These are phyloP conservation scores for Serendipita indica DNA, from an alignment of 768 basidiomycete species.

Conservation along the genomic window DNA sequence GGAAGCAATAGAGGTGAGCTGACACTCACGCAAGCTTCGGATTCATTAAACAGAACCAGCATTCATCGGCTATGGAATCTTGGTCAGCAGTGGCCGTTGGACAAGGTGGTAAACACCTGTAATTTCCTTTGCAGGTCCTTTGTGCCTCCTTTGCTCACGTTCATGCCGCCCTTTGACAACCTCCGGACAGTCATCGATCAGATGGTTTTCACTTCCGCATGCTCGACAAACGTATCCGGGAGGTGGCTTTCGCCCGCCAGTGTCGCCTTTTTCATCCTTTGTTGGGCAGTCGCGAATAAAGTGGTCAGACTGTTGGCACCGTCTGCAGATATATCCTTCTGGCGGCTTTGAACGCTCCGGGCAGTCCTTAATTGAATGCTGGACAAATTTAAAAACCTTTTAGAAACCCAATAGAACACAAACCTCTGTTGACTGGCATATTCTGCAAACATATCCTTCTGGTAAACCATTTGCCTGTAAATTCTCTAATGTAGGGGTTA, in stretches of 20 bases:
- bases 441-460: constrained; percentile 55
- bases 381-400: constrained; percentile 9
- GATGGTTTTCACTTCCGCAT: constrained; percentile 77
- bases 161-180: constrained; percentile 35
- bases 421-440: constrained; percentile 65
- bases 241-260: constrained; percentile 67
- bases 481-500: constrained; percentile 8
- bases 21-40: constrained; percentile 65
- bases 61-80: constrained; percentile 56
- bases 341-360: constrained; percentile 63
- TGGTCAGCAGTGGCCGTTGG: neutral
- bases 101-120: constrained; percentile 38
- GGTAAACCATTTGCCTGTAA: constrained; percentile 39
- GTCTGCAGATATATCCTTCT: constrained; percentile 75
- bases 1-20: constrained; percentile 3
- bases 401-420: constrained; percentile 13
- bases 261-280: constrained; percentile 60
- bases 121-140: constrained; percentile 60
- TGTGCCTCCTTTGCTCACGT: constrained; percentile 27
- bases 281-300: constrained; percentile 82
- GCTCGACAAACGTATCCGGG: constrained; percentile 83
- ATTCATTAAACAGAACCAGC: constrained; percentile 98
- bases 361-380: constrained; percentile 69
- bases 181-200: constrained; percentile 72
- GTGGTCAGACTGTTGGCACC: constrained; percentile 67